Conservation (phyloP, 2,329 filamentous ascomycete species). For the Cladophialophora immunda region DNA sequence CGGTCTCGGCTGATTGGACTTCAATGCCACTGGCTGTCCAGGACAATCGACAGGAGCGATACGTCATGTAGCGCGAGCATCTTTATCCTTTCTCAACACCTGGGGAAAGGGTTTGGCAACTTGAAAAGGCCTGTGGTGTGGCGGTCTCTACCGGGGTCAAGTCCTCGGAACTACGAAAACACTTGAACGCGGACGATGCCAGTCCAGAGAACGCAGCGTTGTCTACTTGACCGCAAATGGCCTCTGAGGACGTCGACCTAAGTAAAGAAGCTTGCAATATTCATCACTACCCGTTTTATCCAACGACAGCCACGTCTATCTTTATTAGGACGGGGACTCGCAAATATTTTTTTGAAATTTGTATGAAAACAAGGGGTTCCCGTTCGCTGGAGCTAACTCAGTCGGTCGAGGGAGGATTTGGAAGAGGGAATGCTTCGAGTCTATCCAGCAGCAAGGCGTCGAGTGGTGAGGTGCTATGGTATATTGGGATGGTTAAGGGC, state of each 20-base stretch:
- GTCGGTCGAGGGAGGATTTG: neutral
- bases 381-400: neutral
- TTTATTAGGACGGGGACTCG: neutral
- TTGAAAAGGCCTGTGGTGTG: neutral
- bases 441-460: neutral
- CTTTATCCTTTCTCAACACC: neutral
- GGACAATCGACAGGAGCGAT: constrained; percentile 40
- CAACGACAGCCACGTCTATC: neutral
- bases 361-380: neutral
- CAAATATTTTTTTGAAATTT: neutral
- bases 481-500: no score
- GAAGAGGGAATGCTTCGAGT: neutral
- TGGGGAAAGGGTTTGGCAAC: neutral
- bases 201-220: neutral
- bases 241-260: neutral
- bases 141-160: neutral
- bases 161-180: neutral
- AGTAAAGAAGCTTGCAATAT: neutral
- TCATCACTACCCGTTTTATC: neutral
- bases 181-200: neutral
- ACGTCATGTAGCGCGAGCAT: constrained; percentile 25
- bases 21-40: constrained; percentile 35
- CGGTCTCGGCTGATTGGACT: constrained; percentile 37
- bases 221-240: neutral
- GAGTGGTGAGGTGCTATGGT: neutral